Percentiles rank a stretch among this genome's conserved stretches.
Evolutionary conservation across 2,329 filamentous ascomycete genomes (phyloP).

Genomic region (Verticillium albo-atrum): DNA sequence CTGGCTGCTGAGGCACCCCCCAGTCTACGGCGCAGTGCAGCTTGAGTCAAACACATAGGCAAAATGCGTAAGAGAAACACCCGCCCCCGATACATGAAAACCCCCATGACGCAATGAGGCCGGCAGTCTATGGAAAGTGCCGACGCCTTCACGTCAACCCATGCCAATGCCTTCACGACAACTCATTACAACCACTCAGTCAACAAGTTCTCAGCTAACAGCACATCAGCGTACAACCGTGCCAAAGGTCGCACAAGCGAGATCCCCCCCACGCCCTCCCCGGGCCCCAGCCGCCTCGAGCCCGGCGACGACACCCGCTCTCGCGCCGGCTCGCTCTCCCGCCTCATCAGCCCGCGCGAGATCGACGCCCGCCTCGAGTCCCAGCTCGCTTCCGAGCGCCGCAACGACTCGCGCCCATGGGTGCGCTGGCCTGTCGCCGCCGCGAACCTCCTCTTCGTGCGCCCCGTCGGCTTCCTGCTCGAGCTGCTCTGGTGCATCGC

Average conservation of each 20-base stretch:
- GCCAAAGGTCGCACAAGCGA: conserved; percentile 1
- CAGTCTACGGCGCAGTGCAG: background rate
- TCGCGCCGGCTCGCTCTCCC: background rate
- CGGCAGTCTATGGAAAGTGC: background rate
- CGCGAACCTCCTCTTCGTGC: background rate
- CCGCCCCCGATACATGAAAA: background rate
- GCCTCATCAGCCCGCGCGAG: background rate
- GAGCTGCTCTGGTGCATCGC: background rate
- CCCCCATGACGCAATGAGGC: background rate
- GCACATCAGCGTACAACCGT: conserved; percentile 1
- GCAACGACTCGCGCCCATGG: background rate
- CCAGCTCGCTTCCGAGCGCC: background rate
- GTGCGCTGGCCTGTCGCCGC: background rate
- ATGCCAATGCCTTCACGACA: too few relatives aligned
- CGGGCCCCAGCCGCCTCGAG: background rate
- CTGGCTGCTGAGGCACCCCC: background rate
- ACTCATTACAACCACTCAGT: background rate
- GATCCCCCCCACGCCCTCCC: conserved; percentile 1
- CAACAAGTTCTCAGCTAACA: background rate
- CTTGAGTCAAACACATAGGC: background rate
- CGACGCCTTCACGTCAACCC: too few relatives aligned
- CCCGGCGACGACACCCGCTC: background rate
- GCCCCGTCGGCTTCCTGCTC: background rate
- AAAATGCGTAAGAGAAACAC: background rate
- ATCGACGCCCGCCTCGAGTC: background rate